These are phyloP conservation scores for Fraxinus sp. DNA, from an alignment of 305 asterid genomes.

Conservation along the genomic window DNA sequence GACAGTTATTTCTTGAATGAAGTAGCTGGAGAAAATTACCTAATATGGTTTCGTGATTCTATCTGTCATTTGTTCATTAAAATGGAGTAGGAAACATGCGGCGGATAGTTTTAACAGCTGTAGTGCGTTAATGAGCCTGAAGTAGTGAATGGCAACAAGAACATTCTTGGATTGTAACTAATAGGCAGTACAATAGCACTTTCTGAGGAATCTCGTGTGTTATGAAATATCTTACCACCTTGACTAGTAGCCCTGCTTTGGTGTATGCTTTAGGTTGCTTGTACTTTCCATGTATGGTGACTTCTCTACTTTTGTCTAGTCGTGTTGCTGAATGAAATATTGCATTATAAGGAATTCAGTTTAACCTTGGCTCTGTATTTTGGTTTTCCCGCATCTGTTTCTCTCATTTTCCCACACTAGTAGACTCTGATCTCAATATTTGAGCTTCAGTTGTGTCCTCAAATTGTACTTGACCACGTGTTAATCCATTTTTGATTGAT, in stretches of 20 bases:
- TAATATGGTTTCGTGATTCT: constrained; percentile 12
- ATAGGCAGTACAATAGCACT: neutral
- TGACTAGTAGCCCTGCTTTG: constrained; percentile 15
- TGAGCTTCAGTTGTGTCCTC: neutral
- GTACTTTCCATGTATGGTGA: constrained; percentile 2
- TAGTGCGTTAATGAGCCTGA: neutral
- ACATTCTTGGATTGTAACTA: neutral
- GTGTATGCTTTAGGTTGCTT: constrained; percentile 17
- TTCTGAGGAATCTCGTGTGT: neutral
- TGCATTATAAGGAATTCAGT: neutral
- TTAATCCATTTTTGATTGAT: neutral
- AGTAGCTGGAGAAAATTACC: constrained; percentile 16
- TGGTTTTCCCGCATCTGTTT: neutral
- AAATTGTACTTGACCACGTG: neutral
- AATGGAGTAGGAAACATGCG: neutral
- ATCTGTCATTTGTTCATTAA: neutral
- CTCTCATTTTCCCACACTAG: neutral
- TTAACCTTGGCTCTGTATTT: neutral
- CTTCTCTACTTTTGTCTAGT: neutral
- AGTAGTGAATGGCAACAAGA: neutral
- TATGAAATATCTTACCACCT: neutral
- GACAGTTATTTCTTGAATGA: neutral
- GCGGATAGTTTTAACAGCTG: constrained; percentile 1
- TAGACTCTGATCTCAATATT: neutral
- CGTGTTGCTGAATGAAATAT: constrained; percentile 9